A percentile compares a stretch with the other conserved stretches of the same genome.
Conservation (phyloP, 2,329 filamentous ascomycete genomes). For the Chalaropsis ovoidea region DNA sequence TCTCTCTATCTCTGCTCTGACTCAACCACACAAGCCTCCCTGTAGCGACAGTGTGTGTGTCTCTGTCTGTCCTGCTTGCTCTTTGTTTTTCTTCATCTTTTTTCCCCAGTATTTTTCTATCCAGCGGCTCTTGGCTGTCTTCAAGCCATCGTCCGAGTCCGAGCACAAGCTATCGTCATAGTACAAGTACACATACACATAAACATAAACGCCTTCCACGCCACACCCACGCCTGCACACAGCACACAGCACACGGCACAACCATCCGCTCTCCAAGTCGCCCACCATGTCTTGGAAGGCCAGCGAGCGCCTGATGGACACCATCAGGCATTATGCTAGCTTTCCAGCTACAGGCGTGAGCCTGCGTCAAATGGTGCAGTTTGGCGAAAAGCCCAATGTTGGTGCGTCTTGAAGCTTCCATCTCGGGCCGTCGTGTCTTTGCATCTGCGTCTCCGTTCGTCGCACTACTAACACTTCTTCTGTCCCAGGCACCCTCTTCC, state of each 20-base stretch:
- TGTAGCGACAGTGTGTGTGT: not conserved
- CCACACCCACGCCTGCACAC: not conserved
- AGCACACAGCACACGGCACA: not conserved
- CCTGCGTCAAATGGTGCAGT: slow-evolving; percentile 97
- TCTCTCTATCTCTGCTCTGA: no score
- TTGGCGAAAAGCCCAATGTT: slow-evolving; percentile 84
- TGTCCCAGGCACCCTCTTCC: slow-evolving; percentile 73
- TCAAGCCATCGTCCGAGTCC: not conserved
- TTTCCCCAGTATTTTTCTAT: not conserved
- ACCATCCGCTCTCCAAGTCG: slow-evolving; percentile 11
- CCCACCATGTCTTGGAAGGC: slow-evolving; percentile 84
- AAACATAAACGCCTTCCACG: not conserved
- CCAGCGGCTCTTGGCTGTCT: not conserved
- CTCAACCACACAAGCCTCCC: not conserved
- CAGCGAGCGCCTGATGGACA: slow-evolving; percentile 84
- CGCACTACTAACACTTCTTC: slow-evolving; percentile 6
- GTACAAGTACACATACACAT: not conserved
- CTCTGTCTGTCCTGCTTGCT: not conserved
- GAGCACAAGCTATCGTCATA: slow-evolving; percentile 2
- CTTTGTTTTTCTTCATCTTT: slow-evolving; percentile 9
- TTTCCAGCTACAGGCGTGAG: slow-evolving; percentile 96
- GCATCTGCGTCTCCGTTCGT: slow-evolving; percentile 1
- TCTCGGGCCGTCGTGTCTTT: slow-evolving; percentile 8
- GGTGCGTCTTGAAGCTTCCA: slow-evolving; percentile 45
- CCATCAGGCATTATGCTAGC: slow-evolving; percentile 91